These are phyloP conservation scores for Podaxis sp. DNA, from an alignment of 768 basidiomycete species.

Conservation along the genomic window DNA sequence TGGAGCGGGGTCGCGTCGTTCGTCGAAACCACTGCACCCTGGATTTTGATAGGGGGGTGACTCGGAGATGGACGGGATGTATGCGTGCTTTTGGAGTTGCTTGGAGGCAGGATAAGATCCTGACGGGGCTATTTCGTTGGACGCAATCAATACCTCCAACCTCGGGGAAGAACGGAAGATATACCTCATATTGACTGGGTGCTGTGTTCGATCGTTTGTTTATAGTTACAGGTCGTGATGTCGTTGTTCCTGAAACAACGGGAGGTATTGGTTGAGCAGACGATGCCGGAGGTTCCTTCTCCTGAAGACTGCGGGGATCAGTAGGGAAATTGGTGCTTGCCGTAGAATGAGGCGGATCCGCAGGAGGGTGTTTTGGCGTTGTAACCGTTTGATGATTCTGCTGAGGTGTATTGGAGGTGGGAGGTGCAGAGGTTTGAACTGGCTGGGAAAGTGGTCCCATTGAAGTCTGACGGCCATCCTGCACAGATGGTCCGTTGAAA, in stretches of 20 bases:
- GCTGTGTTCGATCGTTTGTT: not conserved
- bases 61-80: conserved; percentile 1
- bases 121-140: not conserved
- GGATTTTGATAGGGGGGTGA: not conserved
- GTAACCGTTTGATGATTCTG: not conserved
- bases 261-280: not conserved
- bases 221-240: not conserved
- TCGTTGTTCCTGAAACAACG: not conserved
- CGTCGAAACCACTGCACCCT: not conserved
- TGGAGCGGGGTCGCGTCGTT: not conserved
- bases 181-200: conserved; percentile 5
- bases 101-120: not conserved
- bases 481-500: not conserved
- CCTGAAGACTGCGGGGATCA: not conserved
- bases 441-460: not conserved
- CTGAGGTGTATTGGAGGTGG: not conserved
- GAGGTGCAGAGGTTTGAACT: not conserved
- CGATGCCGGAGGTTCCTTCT: not conserved
- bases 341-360: not conserved
- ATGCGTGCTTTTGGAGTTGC: not conserved
- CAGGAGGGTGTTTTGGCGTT: not conserved
- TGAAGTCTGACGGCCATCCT: not conserved
- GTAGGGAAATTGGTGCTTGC: not conserved
- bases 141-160: not conserved
- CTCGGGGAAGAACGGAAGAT: not conserved